Conservation (phyloP, 2,329 filamentous ascomycete species). For the Hypoxylon sp. region DNA sequence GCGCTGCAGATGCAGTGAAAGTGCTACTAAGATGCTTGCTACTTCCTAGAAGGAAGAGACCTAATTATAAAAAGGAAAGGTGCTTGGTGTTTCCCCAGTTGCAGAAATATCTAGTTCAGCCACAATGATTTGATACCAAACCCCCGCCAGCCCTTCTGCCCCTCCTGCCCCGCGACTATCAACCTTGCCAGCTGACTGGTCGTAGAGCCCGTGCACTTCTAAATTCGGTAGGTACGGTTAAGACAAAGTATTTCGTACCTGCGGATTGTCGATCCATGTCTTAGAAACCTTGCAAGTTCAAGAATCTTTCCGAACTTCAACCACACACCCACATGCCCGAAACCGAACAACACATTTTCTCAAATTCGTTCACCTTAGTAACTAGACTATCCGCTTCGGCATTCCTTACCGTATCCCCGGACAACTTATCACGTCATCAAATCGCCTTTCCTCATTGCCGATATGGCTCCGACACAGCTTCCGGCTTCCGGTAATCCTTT, state of each 20-base stretch:
- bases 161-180: slow-evolving; percentile 37
- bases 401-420: slow-evolving; percentile 13
- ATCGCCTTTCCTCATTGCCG: slow-evolving; percentile 11
- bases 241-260: slow-evolving; percentile 14
- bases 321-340: slow-evolving; percentile 24
- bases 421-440: slow-evolving; percentile 23
- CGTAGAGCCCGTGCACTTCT: slow-evolving; percentile 9
- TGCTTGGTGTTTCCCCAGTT: slow-evolving; percentile 3
- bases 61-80: slow-evolving; percentile 8
- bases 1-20: neutral
- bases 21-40: neutral
- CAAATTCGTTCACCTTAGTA: slow-evolving; percentile 1
- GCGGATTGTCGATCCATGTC: slow-evolving; percentile 12
- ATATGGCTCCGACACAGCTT: slow-evolving; percentile 58
- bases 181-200: slow-evolving; percentile 24
- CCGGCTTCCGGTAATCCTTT: slow-evolving; percentile 62
- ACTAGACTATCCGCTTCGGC: slow-evolving; percentile 19
- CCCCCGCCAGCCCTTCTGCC: slow-evolving; percentile 23
- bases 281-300: neutral
- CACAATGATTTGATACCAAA: slow-evolving; percentile 9
- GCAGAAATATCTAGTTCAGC: neutral
- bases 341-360: slow-evolving; percentile 21
- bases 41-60: neutral
- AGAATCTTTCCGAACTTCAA: slow-evolving; percentile 27
- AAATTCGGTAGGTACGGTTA: slow-evolving; percentile 23